These are phyloP conservation scores for Chalaropsis ovoidea DNA, from an alignment of 2,329 filamentous ascomycete genomes.

Conservation along the genomic window DNA sequence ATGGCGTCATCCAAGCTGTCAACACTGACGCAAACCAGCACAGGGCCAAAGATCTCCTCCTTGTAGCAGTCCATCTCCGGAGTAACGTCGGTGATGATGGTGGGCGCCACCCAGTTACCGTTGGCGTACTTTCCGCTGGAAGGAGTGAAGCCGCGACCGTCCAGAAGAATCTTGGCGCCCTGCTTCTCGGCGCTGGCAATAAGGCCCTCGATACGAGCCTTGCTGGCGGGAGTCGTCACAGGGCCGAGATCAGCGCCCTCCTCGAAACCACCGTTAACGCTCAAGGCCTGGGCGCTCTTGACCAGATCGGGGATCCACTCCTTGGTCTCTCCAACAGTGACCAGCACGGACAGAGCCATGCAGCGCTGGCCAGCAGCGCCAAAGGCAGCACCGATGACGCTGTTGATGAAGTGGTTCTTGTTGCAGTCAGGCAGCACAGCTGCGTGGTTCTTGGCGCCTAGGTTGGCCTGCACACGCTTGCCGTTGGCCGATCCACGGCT, in stretches of 20 bases:
- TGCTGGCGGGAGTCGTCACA: constrained; percentile 69
- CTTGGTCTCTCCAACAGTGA: constrained; percentile 77
- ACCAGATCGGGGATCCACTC: constrained; percentile 71
- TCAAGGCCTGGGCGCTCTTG: constrained; percentile 61
- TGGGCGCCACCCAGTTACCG: constrained; percentile 66
- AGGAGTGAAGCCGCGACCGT: constrained; percentile 65
- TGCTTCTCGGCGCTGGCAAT: constrained; percentile 70
- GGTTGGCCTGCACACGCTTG: constrained; percentile 79
- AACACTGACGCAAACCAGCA: constrained; percentile 70
- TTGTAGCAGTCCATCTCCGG: constrained; percentile 73
- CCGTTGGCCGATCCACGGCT: constrained; percentile 68
- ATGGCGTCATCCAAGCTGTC: constrained; percentile 71
- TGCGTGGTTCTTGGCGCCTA: constrained; percentile 82
- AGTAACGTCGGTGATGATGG: constrained; percentile 72
- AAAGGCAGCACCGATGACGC: constrained; percentile 73
- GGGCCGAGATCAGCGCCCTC: constrained; percentile 68
- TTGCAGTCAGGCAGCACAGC: constrained; percentile 77
- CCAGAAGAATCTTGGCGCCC: constrained; percentile 71
- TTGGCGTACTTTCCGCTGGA: constrained; percentile 59
- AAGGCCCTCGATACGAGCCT: constrained; percentile 64
- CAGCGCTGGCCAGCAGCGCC: constrained; percentile 77
- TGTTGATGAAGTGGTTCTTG: constrained; percentile 81
- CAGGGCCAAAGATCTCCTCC: constrained; percentile 78
- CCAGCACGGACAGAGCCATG: constrained; percentile 75
- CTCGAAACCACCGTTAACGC: constrained; percentile 73